These are phyloP conservation scores for Phytophthora tentaculata DNA, from an alignment of 352 stramenopile genomes.

Conservation along the genomic window DNA sequence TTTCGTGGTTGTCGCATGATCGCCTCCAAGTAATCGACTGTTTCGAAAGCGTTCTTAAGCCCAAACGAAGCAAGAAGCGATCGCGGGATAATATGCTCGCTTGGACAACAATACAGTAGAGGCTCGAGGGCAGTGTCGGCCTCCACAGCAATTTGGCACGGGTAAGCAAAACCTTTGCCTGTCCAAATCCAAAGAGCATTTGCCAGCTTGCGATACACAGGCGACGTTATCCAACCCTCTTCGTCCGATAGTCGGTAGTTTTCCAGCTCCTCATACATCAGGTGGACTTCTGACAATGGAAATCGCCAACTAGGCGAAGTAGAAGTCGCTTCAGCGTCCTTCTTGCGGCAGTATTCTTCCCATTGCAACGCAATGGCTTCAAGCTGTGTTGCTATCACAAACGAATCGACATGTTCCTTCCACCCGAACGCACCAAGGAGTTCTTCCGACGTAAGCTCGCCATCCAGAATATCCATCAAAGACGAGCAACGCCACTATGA, in stretches of 20 bases:
- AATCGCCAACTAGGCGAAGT: conserved; percentile 31
- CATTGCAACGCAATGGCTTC: conserved; percentile 49
- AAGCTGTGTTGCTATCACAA: conserved; percentile 61
- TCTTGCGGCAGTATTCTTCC: conserved; percentile 28
- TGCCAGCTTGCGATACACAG: conserved; percentile 46
- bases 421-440: conserved; percentile 66
- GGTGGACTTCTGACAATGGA: conserved; percentile 52
- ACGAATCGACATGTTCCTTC: conserved; percentile 44
- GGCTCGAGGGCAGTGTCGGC: conserved; percentile 55
- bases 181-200: conserved; percentile 77
- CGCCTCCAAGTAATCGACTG: conserved; percentile 62
- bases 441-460: conserved; percentile 59
- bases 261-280: conserved; percentile 69
- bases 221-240: conserved; percentile 33
- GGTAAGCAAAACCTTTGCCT: conserved; percentile 55
- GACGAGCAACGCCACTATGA: conserved; percentile 72
- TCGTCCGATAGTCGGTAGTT: conserved; percentile 34
- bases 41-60: conserved; percentile 56
- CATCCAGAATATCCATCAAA: conserved; percentile 56
- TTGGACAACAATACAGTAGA: conserved; percentile 63
- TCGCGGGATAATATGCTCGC: conserved; percentile 60
- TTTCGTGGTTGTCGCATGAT: conserved; percentile 50
- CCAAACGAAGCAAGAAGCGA: conserved; percentile 64
- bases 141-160: conserved; percentile 61
- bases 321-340: conserved; percentile 10